Evolutionary conservation across 495 filamentous ascomycete species (phyloP), one percentile per base, ranked within the genome.

Genomic region (Lasiosphaeris hirsuta): DNA sequence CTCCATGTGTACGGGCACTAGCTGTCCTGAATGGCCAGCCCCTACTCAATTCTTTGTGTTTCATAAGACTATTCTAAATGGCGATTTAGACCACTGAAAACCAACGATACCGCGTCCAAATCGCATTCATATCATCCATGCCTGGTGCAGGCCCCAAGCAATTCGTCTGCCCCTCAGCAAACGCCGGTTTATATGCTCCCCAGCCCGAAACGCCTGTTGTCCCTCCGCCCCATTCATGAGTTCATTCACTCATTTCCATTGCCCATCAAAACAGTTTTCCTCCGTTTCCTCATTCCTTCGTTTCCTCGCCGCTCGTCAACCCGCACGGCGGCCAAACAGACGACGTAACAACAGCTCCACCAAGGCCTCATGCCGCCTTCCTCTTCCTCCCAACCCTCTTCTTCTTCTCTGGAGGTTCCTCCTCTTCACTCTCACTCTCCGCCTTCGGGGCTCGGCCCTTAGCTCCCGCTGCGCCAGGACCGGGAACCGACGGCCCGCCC

Each of bases 341-440:
- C 23, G 23, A 30, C 23, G 23, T 30, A 30, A 30, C 23, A 30
- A 30, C 23, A 30, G 5, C 9, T 44, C 42, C 42, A 7, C 51
- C 37, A 30, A 30, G 23, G 23, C 53, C 10, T 55, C 41, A 45
- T 6, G 33, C 53, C 42, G 62, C 68, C 68, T 76, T 78, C 67
- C 73, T 80, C 66, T 72, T 76, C 18, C 75, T 64, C 35, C 72
- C 70, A 23, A 67, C 68, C 43, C 70, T 70, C 62, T 72, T 76
- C 67, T 72, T 75, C 69, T 75, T 76, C 30, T 61, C 69, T 50
- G 69, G 65, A 7, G 64, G 65, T 2, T 13, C 62, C 42, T 75
- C 77, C 36, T 79, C 76, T 34, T 78, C 75, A 46, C 70, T 77
- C 17, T 77, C 75, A 40, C 63, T 77, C 38, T 78, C 77, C 7